Evolutionary conservation across 495 filamentous ascomycete genomes (phyloP).

Genomic region (Peziza echinospora): DNA sequence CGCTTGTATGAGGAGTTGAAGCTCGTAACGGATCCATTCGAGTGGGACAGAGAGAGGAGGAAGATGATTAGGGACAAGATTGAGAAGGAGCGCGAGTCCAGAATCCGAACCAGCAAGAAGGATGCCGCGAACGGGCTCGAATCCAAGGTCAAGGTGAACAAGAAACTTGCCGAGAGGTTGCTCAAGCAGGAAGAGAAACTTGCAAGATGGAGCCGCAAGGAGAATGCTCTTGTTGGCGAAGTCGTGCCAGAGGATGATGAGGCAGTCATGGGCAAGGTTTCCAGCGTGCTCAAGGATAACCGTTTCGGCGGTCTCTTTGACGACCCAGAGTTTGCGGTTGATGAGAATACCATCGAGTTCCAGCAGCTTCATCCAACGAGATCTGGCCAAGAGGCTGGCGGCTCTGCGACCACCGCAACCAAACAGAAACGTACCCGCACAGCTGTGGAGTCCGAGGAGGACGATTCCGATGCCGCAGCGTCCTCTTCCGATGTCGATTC

Average conservation of each 20-base stretch:
- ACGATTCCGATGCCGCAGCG: slow-evolving; percentile 26
- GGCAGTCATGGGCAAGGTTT: slow-evolving; percentile 7
- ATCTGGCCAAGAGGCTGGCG: slow-evolving; percentile 33
- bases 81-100: slow-evolving; percentile 74
- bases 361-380: slow-evolving; percentile 48
- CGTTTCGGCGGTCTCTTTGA: slow-evolving; percentile 82
- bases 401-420: slow-evolving; percentile 15
- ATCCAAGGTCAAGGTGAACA: slow-evolving; percentile 49
- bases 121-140: slow-evolving; percentile 2
- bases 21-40: slow-evolving; percentile 73
- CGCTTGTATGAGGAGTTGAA: slow-evolving; percentile 85
- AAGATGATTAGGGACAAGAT: slow-evolving; percentile 81
- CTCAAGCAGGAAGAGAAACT: slow-evolving; percentile 53
- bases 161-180: slow-evolving; percentile 63
- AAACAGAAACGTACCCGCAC: slow-evolving; percentile 32
- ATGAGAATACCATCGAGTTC: slow-evolving; percentile 79
- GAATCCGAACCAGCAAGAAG: slow-evolving; percentile 84
- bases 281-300: slow-evolving; percentile 49
- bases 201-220: slow-evolving; percentile 34
- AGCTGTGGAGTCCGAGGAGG: slow-evolving; percentile 43
- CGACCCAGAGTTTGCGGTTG: slow-evolving; percentile 77
- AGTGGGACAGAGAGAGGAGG: slow-evolving; percentile 71
- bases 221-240: slow-evolving; percentile 24
- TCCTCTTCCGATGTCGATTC: slow-evolving; percentile 23
- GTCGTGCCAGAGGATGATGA: slow-evolving; percentile 22